A percentile compares a stretch with the other conserved stretches of the same genome.
These are phyloP conservation scores for Glycine tomentella DNA, from an alignment of 306 rosid genomes.

Conservation along the genomic window DNA sequence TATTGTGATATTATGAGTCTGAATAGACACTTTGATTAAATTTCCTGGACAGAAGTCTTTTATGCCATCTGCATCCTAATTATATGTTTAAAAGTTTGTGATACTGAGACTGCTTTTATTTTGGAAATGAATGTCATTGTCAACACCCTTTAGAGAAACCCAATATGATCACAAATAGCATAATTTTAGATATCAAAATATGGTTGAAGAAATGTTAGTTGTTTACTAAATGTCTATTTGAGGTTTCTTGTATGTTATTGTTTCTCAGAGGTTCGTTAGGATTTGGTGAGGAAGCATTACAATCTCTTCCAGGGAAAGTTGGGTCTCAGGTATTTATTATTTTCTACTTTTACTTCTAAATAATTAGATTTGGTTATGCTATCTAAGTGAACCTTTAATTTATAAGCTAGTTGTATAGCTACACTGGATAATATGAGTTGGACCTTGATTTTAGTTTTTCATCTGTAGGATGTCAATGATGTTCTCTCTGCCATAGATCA, in stretches of 20 bases:
- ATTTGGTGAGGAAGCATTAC: conserved; percentile 86
- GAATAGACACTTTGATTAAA: neutral
- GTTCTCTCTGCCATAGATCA: conserved; percentile 72
- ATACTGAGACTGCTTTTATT: neutral
- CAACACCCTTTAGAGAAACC: conserved; percentile 10
- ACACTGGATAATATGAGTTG: conserved; percentile 28
- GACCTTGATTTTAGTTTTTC: conserved; percentile 41
- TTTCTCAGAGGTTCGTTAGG: conserved; percentile 78
- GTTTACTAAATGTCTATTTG: conserved; percentile 1
- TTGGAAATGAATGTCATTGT: neutral
- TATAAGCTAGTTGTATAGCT: too few species aligned
- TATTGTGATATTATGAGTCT: neutral
- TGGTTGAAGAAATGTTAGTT: neutral
- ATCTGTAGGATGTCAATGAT: conserved; percentile 76
- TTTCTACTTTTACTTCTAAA: conserved; percentile 28
- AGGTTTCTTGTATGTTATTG: conserved; percentile 40
- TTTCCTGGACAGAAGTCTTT: neutral
- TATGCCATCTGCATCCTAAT: neutral
- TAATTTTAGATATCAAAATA: conserved; percentile 18
- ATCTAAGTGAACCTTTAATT: neutral
- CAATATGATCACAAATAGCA: neutral
- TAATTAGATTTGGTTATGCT: neutral
- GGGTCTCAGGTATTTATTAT: conserved; percentile 73
- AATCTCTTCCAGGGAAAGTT: conserved; percentile 76
- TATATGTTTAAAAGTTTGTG: conserved; percentile 19